Evolutionary conservation across 805 yeast genomes (phyloP).

Genomic region (Hanseniaspora mollemarum): DNA sequence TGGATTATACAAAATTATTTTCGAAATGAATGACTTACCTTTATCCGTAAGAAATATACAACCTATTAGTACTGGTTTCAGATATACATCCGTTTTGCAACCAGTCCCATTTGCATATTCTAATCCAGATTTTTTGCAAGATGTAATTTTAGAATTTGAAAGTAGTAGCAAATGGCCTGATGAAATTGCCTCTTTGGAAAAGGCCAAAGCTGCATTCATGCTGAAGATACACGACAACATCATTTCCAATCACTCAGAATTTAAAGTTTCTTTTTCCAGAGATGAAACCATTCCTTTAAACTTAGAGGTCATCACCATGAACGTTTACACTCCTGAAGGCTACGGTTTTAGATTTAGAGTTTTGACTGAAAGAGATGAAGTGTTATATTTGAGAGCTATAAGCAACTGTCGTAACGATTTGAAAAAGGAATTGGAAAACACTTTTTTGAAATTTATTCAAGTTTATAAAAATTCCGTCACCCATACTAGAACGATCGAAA

Average conservation of each 20-base stretch:
- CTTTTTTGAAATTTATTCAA: slow-evolving; percentile 52
- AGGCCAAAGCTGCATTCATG: slow-evolving; percentile 81
- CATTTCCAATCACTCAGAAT: slow-evolving; percentile 37
- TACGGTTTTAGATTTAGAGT: slow-evolving; percentile 72
- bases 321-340: slow-evolving; percentile 77
- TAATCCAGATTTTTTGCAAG: slow-evolving; percentile 69
- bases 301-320: slow-evolving; percentile 44
- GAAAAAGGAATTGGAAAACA: slow-evolving; percentile 46
- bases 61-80: slow-evolving; percentile 62
- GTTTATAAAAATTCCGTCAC: slow-evolving; percentile 56
- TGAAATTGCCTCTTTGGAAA: slow-evolving; percentile 71
- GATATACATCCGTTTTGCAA: slow-evolving; percentile 62
- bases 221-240: slow-evolving; percentile 49
- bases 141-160: slow-evolving; percentile 76
- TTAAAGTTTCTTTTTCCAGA: slow-evolving; percentile 48
- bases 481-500: slow-evolving; percentile 69
- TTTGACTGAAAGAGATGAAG: slow-evolving; percentile 73
- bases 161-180: slow-evolving; percentile 92
- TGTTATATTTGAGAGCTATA: slow-evolving; percentile 59
- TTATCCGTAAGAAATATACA: slow-evolving; percentile 56
- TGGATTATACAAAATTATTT: slow-evolving; percentile 41
- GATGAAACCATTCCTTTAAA: slow-evolving; percentile 63
- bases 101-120: slow-evolving; percentile 76
- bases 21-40: slow-evolving; percentile 48
- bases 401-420: slow-evolving; percentile 51